Evolutionary conservation across 148 eudicot species (phyloP).

Genomic region (Gaultheria prostrata): DNA sequence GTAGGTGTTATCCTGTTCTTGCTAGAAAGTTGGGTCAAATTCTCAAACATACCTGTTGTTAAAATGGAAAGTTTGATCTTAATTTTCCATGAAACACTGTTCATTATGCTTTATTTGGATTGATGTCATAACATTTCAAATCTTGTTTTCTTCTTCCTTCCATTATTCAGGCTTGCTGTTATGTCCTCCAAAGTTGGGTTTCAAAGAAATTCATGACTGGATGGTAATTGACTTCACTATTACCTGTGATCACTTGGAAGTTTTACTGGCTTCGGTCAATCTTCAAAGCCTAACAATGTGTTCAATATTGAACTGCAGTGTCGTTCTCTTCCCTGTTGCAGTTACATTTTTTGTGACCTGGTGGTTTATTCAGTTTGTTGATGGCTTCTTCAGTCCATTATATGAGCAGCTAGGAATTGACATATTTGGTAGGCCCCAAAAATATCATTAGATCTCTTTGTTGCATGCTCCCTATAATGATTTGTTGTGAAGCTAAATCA

Average conservation of each 20-base stretch:
- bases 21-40: not conserved
- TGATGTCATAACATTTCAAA: not conserved
- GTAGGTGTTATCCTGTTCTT: not conserved
- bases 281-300: slow-evolving; percentile 17
- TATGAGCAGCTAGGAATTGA: slow-evolving; percentile 60
- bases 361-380: slow-evolving; percentile 77
- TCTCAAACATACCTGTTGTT: not conserved
- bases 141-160: not conserved
- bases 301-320: slow-evolving; percentile 40
- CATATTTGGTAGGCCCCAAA: slow-evolving; percentile 43
- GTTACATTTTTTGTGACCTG: slow-evolving; percentile 66
- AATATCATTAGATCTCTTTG: not conserved
- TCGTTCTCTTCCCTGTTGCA: slow-evolving; percentile 71
- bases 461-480: not conserved
- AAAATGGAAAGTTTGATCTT: not conserved
- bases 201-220: slow-evolving; percentile 73
- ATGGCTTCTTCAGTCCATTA: slow-evolving; percentile 75
- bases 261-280: not conserved
- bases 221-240: slow-evolving; percentile 42
- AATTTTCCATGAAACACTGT: not conserved
- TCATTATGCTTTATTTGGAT: not conserved
- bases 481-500: not conserved
- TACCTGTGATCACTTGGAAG: slow-evolving; percentile 8
- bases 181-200: slow-evolving; percentile 67
- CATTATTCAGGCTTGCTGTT: slow-evolving; percentile 54